A percentile compares a stretch with the other conserved stretches of the same genome.
Conservation (phyloP, 2,329 filamentous ascomycete genomes). For the Biscogniauxia mediterranea region DNA sequence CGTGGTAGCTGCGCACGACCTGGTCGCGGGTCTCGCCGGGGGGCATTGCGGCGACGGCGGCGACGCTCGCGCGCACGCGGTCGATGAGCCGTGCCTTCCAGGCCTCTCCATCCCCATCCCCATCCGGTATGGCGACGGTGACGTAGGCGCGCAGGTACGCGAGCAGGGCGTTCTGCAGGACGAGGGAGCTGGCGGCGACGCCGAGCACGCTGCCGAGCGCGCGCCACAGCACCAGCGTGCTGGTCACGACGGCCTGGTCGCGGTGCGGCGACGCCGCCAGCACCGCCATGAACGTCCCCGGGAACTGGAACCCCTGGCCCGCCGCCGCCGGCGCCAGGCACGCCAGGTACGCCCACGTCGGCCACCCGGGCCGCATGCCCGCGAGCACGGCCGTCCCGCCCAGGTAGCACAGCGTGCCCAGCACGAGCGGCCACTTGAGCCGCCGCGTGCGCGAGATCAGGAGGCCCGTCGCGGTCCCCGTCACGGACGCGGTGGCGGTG, state of each 20-base stretch:
- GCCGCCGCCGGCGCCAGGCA: slow-evolving; percentile 56
- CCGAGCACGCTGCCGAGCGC: slow-evolving; percentile 71
- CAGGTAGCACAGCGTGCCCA: slow-evolving; percentile 49
- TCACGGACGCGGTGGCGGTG: slow-evolving; percentile 52
- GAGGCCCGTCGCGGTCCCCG: slow-evolving; percentile 60
- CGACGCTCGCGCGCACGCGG: slow-evolving; percentile 53
- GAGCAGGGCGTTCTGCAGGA: slow-evolving; percentile 69
- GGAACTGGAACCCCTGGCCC: slow-evolving; percentile 64
- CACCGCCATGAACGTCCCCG: slow-evolving; percentile 61
- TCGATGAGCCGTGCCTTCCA: slow-evolving; percentile 56
- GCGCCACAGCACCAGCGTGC: slow-evolving; percentile 69
- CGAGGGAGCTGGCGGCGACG: slow-evolving; percentile 67
- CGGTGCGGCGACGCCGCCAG: slow-evolving; percentile 57
- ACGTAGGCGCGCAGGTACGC: slow-evolving; percentile 59
- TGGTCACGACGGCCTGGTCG: slow-evolving; percentile 68
- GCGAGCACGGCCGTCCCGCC: slow-evolving; percentile 51
- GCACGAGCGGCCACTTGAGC: slow-evolving; percentile 57
- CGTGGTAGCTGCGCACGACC: slow-evolving; percentile 55
- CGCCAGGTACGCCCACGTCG: slow-evolving; percentile 52
- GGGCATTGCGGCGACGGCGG: slow-evolving; percentile 47
- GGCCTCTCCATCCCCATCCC: slow-evolving; percentile 38
- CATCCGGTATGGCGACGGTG: slow-evolving; percentile 24
- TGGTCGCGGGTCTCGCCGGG: slow-evolving; percentile 44
- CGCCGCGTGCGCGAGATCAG: slow-evolving; percentile 58
- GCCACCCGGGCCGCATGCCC: slow-evolving; percentile 49